These are phyloP conservation scores for Poterioochromonas sp. DNA, from an alignment of 352 stramenopile genomes.

Conservation along the genomic window DNA sequence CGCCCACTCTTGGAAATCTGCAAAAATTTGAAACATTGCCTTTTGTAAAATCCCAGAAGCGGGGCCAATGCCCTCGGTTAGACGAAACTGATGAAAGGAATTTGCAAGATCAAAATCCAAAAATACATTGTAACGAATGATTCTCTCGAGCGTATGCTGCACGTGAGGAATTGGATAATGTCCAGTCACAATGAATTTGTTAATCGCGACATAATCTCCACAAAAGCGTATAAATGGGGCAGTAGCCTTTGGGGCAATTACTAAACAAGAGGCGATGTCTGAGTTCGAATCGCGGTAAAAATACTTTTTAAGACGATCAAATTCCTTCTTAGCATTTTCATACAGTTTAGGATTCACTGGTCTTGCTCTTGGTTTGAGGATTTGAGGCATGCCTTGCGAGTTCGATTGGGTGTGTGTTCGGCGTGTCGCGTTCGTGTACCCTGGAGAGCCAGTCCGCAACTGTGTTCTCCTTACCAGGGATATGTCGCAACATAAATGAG, in stretches of 20 bases:
- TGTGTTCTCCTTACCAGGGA: constrained; percentile 24
- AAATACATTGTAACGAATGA: too few relatives aligned
- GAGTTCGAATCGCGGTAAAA: too few relatives aligned
- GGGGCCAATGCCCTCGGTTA: too few relatives aligned
- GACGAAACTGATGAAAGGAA: too few relatives aligned
- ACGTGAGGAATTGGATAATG: background rate
- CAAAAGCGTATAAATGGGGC: constrained; percentile 8
- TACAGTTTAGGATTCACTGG: too few relatives aligned
- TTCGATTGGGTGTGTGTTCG: background rate
- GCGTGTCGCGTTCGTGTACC: background rate
- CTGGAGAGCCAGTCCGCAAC: constrained; percentile 25
- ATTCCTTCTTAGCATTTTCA: too few relatives aligned
- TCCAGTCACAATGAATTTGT: background rate
- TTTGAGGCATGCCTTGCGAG: background rate
- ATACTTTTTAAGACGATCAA: too few relatives aligned
- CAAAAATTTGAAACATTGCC: too few relatives aligned
- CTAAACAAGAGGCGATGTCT: background rate
- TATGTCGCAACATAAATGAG: background rate
- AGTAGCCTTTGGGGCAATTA: constrained; percentile 21
- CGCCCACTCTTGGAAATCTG: too few relatives aligned
- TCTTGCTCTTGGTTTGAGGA: too few relatives aligned
- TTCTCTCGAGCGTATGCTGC: background rate
- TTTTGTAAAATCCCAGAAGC: too few relatives aligned
- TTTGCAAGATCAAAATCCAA: too few relatives aligned
- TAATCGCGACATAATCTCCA: constrained; percentile 16